These are phyloP conservation scores for Trichoderma hamatum DNA, from an alignment of 2,329 filamentous ascomycete genomes.

Conservation along the genomic window DNA sequence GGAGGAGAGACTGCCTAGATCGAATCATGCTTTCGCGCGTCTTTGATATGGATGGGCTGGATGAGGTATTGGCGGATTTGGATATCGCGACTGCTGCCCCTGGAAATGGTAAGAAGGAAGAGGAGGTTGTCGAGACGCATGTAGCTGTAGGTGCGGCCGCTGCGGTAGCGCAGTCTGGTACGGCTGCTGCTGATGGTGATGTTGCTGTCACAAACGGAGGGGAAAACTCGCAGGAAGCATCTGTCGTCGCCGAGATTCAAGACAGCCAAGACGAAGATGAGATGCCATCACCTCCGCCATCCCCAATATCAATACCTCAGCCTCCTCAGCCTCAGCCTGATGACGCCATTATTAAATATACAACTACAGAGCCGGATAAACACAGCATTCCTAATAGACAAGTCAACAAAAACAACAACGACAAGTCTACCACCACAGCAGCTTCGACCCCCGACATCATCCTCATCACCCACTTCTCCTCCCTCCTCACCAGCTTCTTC, in stretches of 20 bases:
- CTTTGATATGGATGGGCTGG: conserved; percentile 62
- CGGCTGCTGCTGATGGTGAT: neutral
- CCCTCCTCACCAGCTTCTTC: conserved; percentile 57
- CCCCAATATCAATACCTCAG: neutral
- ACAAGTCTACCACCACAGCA: no score
- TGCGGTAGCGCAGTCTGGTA: neutral
- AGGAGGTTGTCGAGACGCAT: neutral
- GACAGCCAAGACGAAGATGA: conserved; percentile 43
- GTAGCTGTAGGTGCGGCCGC: neutral
- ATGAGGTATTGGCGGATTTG: conserved; percentile 59
- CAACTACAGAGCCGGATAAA: neutral
- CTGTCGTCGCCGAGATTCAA: conserved; percentile 35
- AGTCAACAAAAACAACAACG: neutral
- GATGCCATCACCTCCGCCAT: conserved; percentile 19
- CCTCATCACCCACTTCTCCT: conserved; percentile 58
- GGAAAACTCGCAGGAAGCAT: neutral
- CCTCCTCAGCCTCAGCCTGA: neutral
- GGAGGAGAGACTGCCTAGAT: conserved; percentile 47
- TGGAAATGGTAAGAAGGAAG: neutral
- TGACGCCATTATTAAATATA: neutral
- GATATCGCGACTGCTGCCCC: conserved; percentile 32
- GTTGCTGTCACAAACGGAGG: neutral
- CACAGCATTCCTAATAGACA: neutral
- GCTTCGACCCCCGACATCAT: conserved; percentile 42
- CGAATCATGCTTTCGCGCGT: conserved; percentile 58